Percentiles rank a stretch among this genome's conserved stretches.
These are phyloP conservation scores for Trametes maxima DNA, from an alignment of 768 basidiomycete genomes.

Conservation along the genomic window DNA sequence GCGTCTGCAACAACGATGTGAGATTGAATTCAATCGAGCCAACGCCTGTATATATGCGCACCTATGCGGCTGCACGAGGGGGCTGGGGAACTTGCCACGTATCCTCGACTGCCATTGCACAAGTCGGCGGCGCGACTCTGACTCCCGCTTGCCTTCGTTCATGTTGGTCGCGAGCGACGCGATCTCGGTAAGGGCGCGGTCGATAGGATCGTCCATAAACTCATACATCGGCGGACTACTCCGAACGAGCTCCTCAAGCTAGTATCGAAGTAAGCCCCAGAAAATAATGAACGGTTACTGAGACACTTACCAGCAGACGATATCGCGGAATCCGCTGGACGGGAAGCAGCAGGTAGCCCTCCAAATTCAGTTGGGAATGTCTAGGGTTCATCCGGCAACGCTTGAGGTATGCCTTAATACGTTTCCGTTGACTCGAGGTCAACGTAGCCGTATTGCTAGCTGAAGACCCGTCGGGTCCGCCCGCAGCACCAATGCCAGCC, in stretches of 20 bases:
- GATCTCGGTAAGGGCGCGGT: conserved; percentile 85
- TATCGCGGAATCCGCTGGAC: conserved; percentile 98
- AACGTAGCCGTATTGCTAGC: conserved; percentile 55
- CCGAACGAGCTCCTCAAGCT: conserved; percentile 86
- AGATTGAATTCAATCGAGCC: not conserved
- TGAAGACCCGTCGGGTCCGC: conserved; percentile 42
- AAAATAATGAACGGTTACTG: not conserved
- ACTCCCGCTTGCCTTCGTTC: conserved; percentile 97
- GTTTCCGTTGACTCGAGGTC: conserved; percentile 80
- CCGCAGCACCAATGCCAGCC: conserved; percentile 40
- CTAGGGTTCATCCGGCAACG: conserved; percentile 86
- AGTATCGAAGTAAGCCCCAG: conserved; percentile 5
- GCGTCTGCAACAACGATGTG: conserved; percentile 50
- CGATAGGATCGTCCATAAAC: conserved; percentile 79
- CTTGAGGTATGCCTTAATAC: conserved; percentile 88
- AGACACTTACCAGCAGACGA: conserved; percentile 72
- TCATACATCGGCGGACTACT: conserved; percentile 82
- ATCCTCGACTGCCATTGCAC: conserved; percentile 92
- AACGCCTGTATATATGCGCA: conserved; percentile 38
- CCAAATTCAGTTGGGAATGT: conserved; percentile 92
- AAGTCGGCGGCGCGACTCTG: conserved; percentile 88
- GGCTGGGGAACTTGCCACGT: conserved; percentile 89
- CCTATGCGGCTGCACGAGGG: conserved; percentile 98
- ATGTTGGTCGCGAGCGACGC: conserved; percentile 88
- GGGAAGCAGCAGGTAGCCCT: conserved; percentile 91